Base-by-base conservation (phyloP, 2,329 filamentous ascomycete genomes). In the Botrytis fragariae region DNA sequence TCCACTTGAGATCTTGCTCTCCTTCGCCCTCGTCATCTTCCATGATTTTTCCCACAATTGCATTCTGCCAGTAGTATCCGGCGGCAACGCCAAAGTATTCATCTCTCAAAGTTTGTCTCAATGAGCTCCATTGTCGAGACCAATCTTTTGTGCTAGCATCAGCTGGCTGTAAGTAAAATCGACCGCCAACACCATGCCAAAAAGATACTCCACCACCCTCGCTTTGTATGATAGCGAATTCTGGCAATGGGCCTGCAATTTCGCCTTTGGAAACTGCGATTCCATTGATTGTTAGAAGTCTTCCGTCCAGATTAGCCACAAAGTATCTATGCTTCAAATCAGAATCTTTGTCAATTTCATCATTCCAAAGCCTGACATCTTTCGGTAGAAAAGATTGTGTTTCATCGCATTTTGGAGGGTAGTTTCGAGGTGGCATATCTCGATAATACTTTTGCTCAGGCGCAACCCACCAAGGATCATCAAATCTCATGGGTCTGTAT, bases 201-300 rank as follows among this genome's bases (percentile, higher is more conserved):
- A 80, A 80, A 51, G 75, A 69, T 16, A 80, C 54, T 48, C 79
- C 78, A 10, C 74, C 74, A 14, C 78, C 78, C 42, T 78, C 77
- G 42, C 62, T 74, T 51, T 78, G 74, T 29, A 81, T 80, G 32
- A 81, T 72, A 4, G 78, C 80, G 67, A 81, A 81, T 22, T 54
- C 48, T 18, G 79, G 79, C 25, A 81, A 64, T 5, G 80, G 80
- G 2, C 80, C 80, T 20, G 79, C 80, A 69, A 80, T 74, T 9
- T 74, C 72, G 6, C 78, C 79, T 65, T 75, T 76, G 59, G 69
- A 75, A 2, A 81, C 71, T 54, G 78, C 76, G 20, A 74, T 44
- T 9, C 79, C 79, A 62, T 81, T 81, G 60, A 81, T 73, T 8
- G 77, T 69, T 4, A 81, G 39, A 6, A 70, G 76, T 10, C 76